Base-by-base conservation (phyloP, 75 land plant genomes). In the Picea sitchensis region DNA sequence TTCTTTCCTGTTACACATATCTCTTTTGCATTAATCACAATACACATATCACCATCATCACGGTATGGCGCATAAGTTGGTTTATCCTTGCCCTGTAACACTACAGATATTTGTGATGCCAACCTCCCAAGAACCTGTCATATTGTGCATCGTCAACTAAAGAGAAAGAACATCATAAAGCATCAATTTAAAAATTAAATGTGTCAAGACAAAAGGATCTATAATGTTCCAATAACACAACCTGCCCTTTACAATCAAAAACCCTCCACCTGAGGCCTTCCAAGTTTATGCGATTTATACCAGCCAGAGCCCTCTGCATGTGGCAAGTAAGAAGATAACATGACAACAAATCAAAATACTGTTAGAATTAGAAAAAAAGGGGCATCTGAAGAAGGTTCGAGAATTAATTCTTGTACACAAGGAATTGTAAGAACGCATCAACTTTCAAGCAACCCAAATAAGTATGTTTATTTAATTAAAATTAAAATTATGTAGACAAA, bases 1-100 rank as follows among this genome's bases (percentile, higher is more conserved):
- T 96, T 96, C 32, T 88, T 86, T 54, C 99, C 99, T 30, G 99
- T 92, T 36, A 92, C 88, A 79, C 81, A 69, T 23, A 96, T 73
- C 69, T 96, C 91, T 78, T 92, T 92, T 31, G 99, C 99, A 90
- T 96, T 96, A 67, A 96, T 67, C 26, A 94, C 95, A 75, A 96
- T 79, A 82, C 99, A 96, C 86, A 96, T 92, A 79, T 96, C 99
- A 30, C 99, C 99, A 75, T 96, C 91, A 56, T 96, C 98, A 38
- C 84, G 87, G 68, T 96, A 36, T 4, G 99, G 98, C 14, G 92
- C 75, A 69, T 94, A 96, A 31, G 99, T 96, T 30, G 97, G 99
- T 80, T 96, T 94, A 77, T 96, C 97, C 73, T 96, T 96, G 47
- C 98, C 99, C 86, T 91, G 94, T 69, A 96, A 58, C 32, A 94